Evolutionary conservation across 2,329 filamentous ascomycete genomes (phyloP).

Genomic region (Epicoccum sorghinum): DNA sequence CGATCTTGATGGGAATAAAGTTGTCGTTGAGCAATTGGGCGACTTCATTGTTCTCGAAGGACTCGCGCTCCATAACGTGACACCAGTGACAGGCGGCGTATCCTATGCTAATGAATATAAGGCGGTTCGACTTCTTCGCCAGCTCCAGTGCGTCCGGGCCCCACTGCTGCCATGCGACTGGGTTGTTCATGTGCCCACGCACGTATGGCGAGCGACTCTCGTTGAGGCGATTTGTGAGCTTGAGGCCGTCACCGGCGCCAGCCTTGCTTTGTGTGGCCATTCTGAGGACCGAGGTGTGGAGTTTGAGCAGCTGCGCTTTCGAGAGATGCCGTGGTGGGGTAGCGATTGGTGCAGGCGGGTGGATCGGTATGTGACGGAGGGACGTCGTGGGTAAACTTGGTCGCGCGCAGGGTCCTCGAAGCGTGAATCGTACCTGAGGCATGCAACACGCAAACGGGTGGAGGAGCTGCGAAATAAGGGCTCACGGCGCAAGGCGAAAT

Average conservation of each 20-base stretch:
- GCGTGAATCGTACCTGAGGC: conserved; percentile 37
- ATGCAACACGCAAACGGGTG: conserved; percentile 25
- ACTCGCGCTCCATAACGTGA: conserved; percentile 91
- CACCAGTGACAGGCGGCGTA: conserved; percentile 93
- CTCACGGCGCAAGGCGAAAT: conserved; percentile 11
- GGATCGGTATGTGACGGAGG: conserved; percentile 9
- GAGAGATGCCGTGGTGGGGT: conserved; percentile 18
- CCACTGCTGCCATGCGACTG: conserved; percentile 91
- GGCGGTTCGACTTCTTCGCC: conserved; percentile 80
- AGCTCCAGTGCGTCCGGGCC: conserved; percentile 76
- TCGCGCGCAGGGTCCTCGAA: conserved; percentile 35
- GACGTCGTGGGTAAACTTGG: conserved; percentile 13
- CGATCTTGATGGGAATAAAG: conserved; percentile 91
- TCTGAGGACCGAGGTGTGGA: conserved; percentile 34
- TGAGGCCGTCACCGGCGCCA: conserved; percentile 31
- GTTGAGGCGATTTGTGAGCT: conserved; percentile 62
- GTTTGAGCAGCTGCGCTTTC: conserved; percentile 30
- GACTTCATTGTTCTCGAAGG: conserved; percentile 82
- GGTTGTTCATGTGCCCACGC: conserved; percentile 76
- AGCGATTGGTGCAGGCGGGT: conserved; percentile 11
- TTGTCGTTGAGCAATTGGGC: conserved; percentile 81
- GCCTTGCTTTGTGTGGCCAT: conserved; percentile 39
- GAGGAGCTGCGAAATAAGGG: conserved; percentile 7
- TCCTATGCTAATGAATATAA: conserved; percentile 92
- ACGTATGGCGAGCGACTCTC: conserved; percentile 73